Evolutionary conservation across 495 filamentous ascomycete species (phyloP), one percentile per base, ranked within the genome.

Genomic region (Amniculicola lignicola): DNA sequence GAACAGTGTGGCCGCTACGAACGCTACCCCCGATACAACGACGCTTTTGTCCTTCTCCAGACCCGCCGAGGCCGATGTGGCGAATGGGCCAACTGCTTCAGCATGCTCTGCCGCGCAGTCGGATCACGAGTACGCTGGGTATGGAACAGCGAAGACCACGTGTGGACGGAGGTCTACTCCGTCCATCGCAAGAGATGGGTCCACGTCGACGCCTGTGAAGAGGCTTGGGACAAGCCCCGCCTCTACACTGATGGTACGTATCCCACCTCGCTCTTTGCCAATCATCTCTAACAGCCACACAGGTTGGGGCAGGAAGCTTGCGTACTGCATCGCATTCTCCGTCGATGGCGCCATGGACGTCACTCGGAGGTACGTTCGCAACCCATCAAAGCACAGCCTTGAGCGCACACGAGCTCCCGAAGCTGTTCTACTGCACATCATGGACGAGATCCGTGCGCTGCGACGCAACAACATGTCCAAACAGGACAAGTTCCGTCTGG

Each of bases 81-180:
- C 43, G 93, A 99, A 74, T 99, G 94, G 91, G 91, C 87, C 47
- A 96, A 96, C 70, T 96, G 91, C 74, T 99, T 99, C 73, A 90
- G 86, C 70, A 99, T 99, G 93, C 79, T 99, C 18, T 97, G 93
- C 72, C 82, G 93, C 37, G 93, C 93, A 5, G 81, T 97, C 24
- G 91, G 91, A 27, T 86, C 83, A 29, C 81, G 94, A 38, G 93
- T 96, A 15, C 82, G 93, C 59, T 98, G 94, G 94, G 89, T 98
- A 23, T 98, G 94, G 94, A 96, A 96, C 59, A 83, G 86, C 25
- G 93, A 99, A 71, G 94, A 99, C 69, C 86, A 95, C 57, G 88
- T 96, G 18, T 98, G 93, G 92, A 96, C 90, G 1, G 93, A 99
- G 69, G 84, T 97, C 21, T 99, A 95, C 70, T 96, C 90, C 14